These are phyloP conservation scores for Claviceps sp. DNA, from an alignment of 2,329 filamentous ascomycete genomes.

Conservation along the genomic window DNA sequence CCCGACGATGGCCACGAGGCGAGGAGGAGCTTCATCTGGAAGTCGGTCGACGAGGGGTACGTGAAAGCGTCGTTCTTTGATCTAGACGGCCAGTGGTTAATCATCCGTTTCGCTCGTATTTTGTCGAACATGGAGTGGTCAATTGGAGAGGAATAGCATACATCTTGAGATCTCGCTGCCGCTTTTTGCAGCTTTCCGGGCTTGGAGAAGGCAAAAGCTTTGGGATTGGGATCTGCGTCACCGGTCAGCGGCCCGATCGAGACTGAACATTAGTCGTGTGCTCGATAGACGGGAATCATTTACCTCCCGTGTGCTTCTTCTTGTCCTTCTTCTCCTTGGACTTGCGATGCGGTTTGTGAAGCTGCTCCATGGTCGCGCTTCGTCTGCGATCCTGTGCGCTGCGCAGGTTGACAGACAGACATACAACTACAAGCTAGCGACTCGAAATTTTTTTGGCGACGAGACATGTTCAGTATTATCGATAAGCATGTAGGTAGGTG, in stretches of 20 bases:
- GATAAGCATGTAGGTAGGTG: not conserved
- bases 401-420: not conserved
- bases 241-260: constrained; percentile 2
- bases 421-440: not conserved
- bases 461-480: not conserved
- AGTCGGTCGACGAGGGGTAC: constrained; percentile 92
- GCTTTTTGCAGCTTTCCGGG: constrained; percentile 70
- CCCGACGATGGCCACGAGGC: constrained; percentile 87
- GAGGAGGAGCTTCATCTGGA: constrained; percentile 86
- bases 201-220: constrained; percentile 75
- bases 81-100: constrained; percentile 29
- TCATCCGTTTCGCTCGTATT: not conserved
- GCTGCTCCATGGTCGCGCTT: constrained; percentile 53
- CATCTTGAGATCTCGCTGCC: constrained; percentile 60
- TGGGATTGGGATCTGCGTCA: constrained; percentile 59
- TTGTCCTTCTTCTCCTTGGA: constrained; percentile 93
- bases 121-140: not conserved
- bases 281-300: constrained; percentile 4
- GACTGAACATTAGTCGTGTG: too few species aligned
- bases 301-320: constrained; percentile 52
- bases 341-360: constrained; percentile 73
- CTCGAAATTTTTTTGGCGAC: constrained; percentile 3
- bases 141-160: constrained; percentile 20
- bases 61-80: constrained; percentile 92
- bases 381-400: constrained; percentile 1